Evolutionary conservation across 257 asterid species (phyloP), one percentile per base, ranked within the genome.

Genomic region (Voacanga thouarsii): DNA sequence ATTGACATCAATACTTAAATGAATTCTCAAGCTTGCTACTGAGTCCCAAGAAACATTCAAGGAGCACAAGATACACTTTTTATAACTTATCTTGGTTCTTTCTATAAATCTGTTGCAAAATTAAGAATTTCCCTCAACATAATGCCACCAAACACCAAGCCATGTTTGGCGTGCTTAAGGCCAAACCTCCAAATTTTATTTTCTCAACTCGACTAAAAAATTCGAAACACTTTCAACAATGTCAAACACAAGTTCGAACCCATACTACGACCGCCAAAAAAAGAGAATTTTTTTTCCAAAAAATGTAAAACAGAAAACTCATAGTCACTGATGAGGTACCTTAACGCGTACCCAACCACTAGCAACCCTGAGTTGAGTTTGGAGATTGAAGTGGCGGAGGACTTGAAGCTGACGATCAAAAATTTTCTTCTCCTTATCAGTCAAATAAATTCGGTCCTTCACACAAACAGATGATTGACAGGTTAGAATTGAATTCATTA

Each of bases 311-410:
- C 47, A 37, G 28, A 7, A 37, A 37, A 6, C 7, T 7, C 12
- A 37, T 8, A 21, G 72, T 43, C 28, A 41, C 0, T 19, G 28
- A 56, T 0, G 10, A 30, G 7, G 51, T 18, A 93, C 99, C 98
- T 95, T 95, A 82, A 93, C 99, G 57, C 99, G 96, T 83, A 93
- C 99, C 99, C 98, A 93, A 50, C 99, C 98, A 63, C 99, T 98
- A 51, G 99, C 99, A 77, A 95, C 97, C 28, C 98, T 97, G 68
- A 95, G 96, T 78, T 88, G 87, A 21, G 97, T 93, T 41, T 81
- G 85, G 66, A 90, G 92, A 71, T 81, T 79, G 72, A 87, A 93
- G 78, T 89, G 91, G 78, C 80, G 81, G 75, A 89, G 82, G 71
- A 93, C 97, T 41, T 89, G 81, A 56, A 90, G 85, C 39, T 91